Evolutionary conservation across 2,329 filamentous ascomycete species (phyloP).

Genomic region (Graphium sp.): DNA sequence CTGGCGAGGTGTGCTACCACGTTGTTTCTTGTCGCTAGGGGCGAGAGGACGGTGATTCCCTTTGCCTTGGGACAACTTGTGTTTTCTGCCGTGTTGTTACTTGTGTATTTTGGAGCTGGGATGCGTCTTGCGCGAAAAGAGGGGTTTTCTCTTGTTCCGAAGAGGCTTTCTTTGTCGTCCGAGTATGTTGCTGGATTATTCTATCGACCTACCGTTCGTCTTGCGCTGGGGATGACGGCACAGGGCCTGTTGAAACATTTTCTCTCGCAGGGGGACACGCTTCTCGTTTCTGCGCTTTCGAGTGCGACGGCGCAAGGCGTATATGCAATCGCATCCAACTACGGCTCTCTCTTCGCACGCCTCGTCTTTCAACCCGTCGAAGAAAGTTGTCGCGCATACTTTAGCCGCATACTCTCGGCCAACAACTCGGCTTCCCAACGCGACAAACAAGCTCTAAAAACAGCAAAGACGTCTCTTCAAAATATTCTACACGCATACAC

Average conservation of each 20-base stretch:
- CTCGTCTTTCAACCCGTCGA: constrained; percentile 91
- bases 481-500: constrained; percentile 57
- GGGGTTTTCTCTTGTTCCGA: constrained; percentile 53
- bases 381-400: constrained; percentile 80
- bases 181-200: constrained; percentile 45
- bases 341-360: constrained; percentile 74
- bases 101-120: constrained; percentile 53
- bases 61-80: constrained; percentile 77
- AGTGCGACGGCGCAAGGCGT: constrained; percentile 70
- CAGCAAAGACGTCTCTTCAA: constrained; percentile 20
- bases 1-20: constrained; percentile 61
- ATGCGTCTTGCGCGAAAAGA: constrained; percentile 32
- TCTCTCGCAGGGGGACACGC: constrained; percentile 84
- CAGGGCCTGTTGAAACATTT: constrained; percentile 87
- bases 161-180: constrained; percentile 6
- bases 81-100: constrained; percentile 53
- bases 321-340: constrained; percentile 89
- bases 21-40: constrained; percentile 52
- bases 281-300: constrained; percentile 67
- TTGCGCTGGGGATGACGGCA: constrained; percentile 69
- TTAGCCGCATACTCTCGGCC: constrained; percentile 56
- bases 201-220: constrained; percentile 49
- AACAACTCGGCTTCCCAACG: constrained; percentile 9
- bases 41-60: constrained; percentile 55
- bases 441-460: constrained; percentile 4